Evolutionary conservation across 75 land plant species (phyloP), one percentile per base, ranked within the genome.

Genomic region (Cryptomeria japonica): DNA sequence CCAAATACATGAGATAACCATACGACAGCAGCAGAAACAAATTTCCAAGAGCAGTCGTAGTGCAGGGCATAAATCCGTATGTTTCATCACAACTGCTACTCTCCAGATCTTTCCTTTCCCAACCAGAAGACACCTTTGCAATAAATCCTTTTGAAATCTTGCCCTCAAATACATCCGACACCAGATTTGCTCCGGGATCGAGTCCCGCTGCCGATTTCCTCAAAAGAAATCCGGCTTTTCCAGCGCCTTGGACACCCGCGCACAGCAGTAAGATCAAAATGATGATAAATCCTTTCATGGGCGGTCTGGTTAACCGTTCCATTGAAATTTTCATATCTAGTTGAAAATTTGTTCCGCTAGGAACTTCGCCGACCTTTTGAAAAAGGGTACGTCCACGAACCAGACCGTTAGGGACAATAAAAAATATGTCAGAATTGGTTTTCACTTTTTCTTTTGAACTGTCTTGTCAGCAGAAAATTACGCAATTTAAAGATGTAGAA

Each of bases 21-120:
- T 96, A 96, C 5, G 88, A 92, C 22, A 91, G 10, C 38, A 94
- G 80, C 42, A 96, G 87, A 91, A 93, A 95, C 61, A 93, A 80
- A 61, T 96, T 96, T 25, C 98, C 98, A 1, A 91, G 31, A 28
- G 89, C 83, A 22, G 92, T 89, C 5, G 89, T 87, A 18, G 98
- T 96, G 90, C 98, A 96, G 19, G 98, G 98, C 84, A 96, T 14
- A 82, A 96, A 90, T n/a, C 98, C 98, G 61, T 96, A 96, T 3
- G 96, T 92, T 91, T 93, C 89, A 85, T 96, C 98, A 87, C 98
- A 96, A 22, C 82, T 41, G 36, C 19, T 36, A 7, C 44, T 38
- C 28, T 7, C 14, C 28, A 39, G 10, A 19, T 1, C 44, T 28
- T 28, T 28, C 28, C 28, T 25, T 64, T 64, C 7, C 82, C 46